A percentile compares a stretch with the other conserved stretches of the same genome.
Evolutionary conservation across 2,329 filamentous ascomycete species (phyloP).

Genomic region (Diaporthe batatas): DNA sequence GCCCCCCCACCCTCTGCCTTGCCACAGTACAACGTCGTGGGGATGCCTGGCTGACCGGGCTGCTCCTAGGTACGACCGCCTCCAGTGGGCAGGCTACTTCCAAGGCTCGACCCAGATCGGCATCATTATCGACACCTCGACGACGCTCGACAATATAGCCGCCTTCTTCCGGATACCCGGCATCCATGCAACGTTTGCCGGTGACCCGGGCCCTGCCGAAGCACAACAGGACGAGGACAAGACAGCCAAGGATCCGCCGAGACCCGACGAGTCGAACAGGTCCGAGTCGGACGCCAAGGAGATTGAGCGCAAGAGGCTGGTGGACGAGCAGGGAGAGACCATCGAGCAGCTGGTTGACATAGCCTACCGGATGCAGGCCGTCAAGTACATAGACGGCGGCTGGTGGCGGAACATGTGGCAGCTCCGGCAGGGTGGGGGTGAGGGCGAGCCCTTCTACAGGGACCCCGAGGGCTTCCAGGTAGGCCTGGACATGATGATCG

Average conservation of each 20-base stretch:
- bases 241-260: constrained; percentile 45
- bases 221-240: constrained; percentile 44
- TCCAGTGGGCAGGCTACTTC: constrained; percentile 57
- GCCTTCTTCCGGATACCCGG: constrained; percentile 57
- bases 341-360: constrained; percentile 48
- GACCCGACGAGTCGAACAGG: constrained; percentile 45
- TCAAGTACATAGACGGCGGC: constrained; percentile 57
- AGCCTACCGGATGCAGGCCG: constrained; percentile 56
- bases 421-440: constrained; percentile 62
- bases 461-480: constrained; percentile 60
- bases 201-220: constrained; percentile 50
- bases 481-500: constrained; percentile 60
- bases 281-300: constrained; percentile 50
- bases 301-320: constrained; percentile 52
- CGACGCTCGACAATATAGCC: constrained; percentile 57
- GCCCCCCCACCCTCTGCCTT: background rate
- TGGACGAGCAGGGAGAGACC: constrained; percentile 48
- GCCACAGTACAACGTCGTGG: background rate
- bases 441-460: constrained; percentile 67
- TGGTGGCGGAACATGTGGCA: constrained; percentile 67
- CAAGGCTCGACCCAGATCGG: constrained; percentile 55
- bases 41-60: constrained; percentile 2
- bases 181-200: constrained; percentile 50
- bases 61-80: constrained; percentile 51
- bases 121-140: constrained; percentile 57